phyloP scores from a whole-genome alignment of 2,329 filamentous ascomycete genomes.

The Talaromyces sp. region DNA sequence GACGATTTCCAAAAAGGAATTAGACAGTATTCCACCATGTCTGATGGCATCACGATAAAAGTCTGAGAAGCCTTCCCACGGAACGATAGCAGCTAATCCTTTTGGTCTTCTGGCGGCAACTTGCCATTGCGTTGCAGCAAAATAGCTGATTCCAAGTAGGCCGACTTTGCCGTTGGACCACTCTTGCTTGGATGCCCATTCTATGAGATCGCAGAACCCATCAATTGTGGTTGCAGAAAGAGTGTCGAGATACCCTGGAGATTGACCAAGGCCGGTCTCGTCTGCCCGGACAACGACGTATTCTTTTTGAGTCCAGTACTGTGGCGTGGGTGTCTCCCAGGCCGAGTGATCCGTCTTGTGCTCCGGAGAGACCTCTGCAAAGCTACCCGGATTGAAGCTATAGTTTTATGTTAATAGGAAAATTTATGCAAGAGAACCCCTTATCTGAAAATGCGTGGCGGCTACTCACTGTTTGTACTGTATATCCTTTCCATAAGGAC shows the following conservation, averaged over 20 bases:
- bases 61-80: slow-evolving; percentile 54
- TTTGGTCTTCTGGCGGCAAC: slow-evolving; percentile 50
- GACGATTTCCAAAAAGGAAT: slow-evolving; percentile 59
- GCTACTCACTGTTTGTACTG: neutral
- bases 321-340: slow-evolving; percentile 57
- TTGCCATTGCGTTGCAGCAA: slow-evolving; percentile 51
- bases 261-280: slow-evolving; percentile 49
- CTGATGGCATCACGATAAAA: slow-evolving; percentile 55
- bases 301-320: slow-evolving; percentile 51
- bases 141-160: slow-evolving; percentile 44
- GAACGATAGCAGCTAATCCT: slow-evolving; percentile 48
- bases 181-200: slow-evolving; percentile 45
- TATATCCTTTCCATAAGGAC: neutral
- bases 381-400: slow-evolving; percentile 47
- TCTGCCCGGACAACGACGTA: slow-evolving; percentile 54
- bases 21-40: slow-evolving; percentile 56
- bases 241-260: slow-evolving; percentile 48
- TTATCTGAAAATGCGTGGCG: no score
- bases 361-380: slow-evolving; percentile 48
- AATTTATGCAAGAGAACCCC: neutral
- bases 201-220: slow-evolving; percentile 48
- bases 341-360: slow-evolving; percentile 52
- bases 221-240: slow-evolving; percentile 50
- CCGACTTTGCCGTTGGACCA: slow-evolving; percentile 51
- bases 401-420: neutral